Conservation (phyloP, 2,329 filamentous ascomycete species). For the Exophiala sp. region DNA sequence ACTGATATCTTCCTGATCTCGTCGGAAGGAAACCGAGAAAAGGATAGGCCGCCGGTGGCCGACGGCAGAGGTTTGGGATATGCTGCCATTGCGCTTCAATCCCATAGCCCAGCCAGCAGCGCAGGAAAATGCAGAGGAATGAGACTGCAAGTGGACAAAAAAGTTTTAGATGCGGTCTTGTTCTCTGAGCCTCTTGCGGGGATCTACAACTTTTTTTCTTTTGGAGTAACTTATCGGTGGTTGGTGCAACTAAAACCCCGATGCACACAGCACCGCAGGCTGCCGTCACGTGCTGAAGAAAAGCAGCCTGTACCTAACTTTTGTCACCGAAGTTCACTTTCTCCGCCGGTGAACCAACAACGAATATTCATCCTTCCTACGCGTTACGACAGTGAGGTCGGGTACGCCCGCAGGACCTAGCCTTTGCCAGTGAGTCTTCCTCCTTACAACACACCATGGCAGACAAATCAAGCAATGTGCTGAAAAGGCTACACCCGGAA, state of each 20-base stretch:
- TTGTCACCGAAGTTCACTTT: too few species aligned
- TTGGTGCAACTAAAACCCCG: background rate
- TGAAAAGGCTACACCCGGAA: slow-evolving; percentile 50
- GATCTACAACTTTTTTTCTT: slow-evolving; percentile 1
- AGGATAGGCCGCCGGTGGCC: slow-evolving; percentile 81
- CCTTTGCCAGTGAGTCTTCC: slow-evolving; percentile 19
- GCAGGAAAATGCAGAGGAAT: background rate
- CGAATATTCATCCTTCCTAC: background rate
- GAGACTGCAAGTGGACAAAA: background rate
- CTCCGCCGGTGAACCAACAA: background rate
- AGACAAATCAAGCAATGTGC: slow-evolving; percentile 28
- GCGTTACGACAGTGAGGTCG: too few species aligned
- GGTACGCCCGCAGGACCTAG: background rate
- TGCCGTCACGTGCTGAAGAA: too few species aligned
- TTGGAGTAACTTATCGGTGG: background rate
- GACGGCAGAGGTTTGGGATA: slow-evolving; percentile 74
- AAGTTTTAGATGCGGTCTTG: background rate
- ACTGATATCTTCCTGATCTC: slow-evolving; percentile 90
- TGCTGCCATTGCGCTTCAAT: slow-evolving; percentile 38
- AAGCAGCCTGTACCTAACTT: too few species aligned
- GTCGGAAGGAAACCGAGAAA: slow-evolving; percentile 74
- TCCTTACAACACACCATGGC: slow-evolving; percentile 16
- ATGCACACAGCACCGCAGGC: too few species aligned
- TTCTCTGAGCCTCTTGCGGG: background rate
- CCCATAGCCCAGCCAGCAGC: slow-evolving; percentile 10